Evolutionary conservation across 2,329 filamentous ascomycete species (phyloP).

Genomic region (Monilinia fructicola): DNA sequence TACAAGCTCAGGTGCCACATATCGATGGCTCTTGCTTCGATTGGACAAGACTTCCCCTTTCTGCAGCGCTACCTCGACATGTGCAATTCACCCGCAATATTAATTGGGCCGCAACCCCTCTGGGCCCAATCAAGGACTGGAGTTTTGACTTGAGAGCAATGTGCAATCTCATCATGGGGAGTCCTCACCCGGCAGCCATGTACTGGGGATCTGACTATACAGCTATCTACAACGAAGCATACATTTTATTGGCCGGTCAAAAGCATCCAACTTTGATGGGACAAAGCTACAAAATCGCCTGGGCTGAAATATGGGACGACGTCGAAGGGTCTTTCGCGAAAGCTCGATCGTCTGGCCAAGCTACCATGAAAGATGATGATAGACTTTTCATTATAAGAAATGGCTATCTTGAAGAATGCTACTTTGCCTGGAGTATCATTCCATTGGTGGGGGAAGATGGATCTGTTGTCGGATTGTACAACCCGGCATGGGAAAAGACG

Average conservation of each 20-base stretch:
- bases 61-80: slow-evolving; percentile 64
- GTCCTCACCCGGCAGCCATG: slow-evolving; percentile 71
- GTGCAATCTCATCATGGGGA: slow-evolving; percentile 80
- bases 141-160: slow-evolving; percentile 69
- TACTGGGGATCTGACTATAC: slow-evolving; percentile 75
- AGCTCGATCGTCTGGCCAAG: slow-evolving; percentile 54
- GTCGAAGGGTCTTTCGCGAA: slow-evolving; percentile 40
- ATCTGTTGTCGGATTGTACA: slow-evolving; percentile 66
- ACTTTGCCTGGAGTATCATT: slow-evolving; percentile 57
- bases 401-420: slow-evolving; percentile 42
- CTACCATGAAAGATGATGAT: slow-evolving; percentile 34
- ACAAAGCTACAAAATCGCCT: slow-evolving; percentile 62
- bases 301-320: slow-evolving; percentile 51
- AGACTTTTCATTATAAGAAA: slow-evolving; percentile 40
- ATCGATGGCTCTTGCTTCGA: slow-evolving; percentile 57
- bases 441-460: slow-evolving; percentile 74
- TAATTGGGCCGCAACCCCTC: slow-evolving; percentile 70
- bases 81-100: slow-evolving; percentile 69
- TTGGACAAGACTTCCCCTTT: slow-evolving; percentile 72
- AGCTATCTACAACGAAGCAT: slow-evolving; percentile 71
- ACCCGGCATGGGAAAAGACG: slow-evolving; percentile 80
- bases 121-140: slow-evolving; percentile 77
- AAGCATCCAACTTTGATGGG: slow-evolving; percentile 80
- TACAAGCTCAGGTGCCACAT: slow-evolving; percentile 2
- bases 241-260: slow-evolving; percentile 67